A percentile compares a stretch with the other conserved stretches of the same genome.
Conservation (phyloP, 2,329 filamentous ascomycete genomes). For the Ophiobolus disseminans region DNA sequence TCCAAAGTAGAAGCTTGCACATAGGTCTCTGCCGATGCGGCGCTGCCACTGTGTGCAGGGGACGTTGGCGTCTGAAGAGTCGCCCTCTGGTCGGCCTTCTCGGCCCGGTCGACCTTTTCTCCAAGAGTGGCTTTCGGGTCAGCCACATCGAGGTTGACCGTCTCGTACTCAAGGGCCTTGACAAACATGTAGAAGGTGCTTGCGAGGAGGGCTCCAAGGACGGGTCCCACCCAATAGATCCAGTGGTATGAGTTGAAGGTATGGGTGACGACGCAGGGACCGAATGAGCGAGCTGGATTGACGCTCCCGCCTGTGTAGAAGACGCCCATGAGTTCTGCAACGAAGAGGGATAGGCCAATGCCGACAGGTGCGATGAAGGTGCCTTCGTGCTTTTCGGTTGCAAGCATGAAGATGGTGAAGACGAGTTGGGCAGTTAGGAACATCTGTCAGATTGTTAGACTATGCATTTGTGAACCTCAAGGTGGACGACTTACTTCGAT, state of each 20-base stretch:
- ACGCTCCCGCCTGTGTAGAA: conserved; percentile 54
- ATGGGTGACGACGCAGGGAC: conserved; percentile 49
- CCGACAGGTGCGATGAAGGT: conserved; percentile 65
- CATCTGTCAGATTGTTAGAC: conserved; percentile 23
- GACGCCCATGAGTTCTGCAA: conserved; percentile 60
- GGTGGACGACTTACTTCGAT: conserved; percentile 7
- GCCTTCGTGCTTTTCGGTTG: conserved; percentile 66
- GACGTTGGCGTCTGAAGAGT: too few species aligned
- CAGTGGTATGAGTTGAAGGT: conserved; percentile 53
- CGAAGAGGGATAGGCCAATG: conserved; percentile 73
- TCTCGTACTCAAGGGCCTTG: conserved; percentile 32
- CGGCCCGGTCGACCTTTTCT: background rate
- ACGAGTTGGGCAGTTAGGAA: conserved; percentile 42
- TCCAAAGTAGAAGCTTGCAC: too few species aligned
- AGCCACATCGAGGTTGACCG: background rate
- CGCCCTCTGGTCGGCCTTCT: background rate
- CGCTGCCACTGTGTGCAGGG: too few species aligned
- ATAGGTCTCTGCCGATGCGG: too few species aligned
- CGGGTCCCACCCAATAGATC: conserved; percentile 51
- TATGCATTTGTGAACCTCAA: background rate
- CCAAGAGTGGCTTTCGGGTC: background rate
- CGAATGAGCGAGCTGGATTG: conserved; percentile 56
- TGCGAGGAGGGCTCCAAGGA: conserved; percentile 47
- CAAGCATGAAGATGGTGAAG: conserved; percentile 61
- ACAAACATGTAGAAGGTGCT: conserved; percentile 58